Percentiles rank a stretch among this genome's conserved stretches.
Evolutionary conservation across 495 filamentous ascomycete species (phyloP).

Genomic region (Durotheca rogersii): DNA sequence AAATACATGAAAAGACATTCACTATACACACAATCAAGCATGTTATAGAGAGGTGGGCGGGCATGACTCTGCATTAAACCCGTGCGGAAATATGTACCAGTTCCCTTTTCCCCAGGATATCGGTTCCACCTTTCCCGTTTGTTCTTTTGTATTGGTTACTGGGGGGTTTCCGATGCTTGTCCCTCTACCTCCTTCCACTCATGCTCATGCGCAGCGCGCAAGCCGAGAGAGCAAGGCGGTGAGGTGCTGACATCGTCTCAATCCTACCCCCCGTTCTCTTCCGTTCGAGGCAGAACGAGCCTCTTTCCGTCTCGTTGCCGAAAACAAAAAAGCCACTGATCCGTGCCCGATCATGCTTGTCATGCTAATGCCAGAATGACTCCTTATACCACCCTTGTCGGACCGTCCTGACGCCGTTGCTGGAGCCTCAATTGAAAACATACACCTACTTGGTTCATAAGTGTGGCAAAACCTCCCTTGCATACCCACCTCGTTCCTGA

Average conservation of each 20-base stretch:
- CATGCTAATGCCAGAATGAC: slow-evolving; percentile 32
- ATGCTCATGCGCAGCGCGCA: not conserved
- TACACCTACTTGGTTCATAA: slow-evolving; percentile 20
- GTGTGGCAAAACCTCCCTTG: slow-evolving; percentile 31
- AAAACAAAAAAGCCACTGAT: slow-evolving; percentile 20
- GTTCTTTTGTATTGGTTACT: not conserved
- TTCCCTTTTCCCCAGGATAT: too few relatives aligned
- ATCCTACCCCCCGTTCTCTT: slow-evolving; percentile 2
- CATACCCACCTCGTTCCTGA: slow-evolving; percentile 31
- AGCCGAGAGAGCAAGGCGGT: not conserved
- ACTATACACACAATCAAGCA: not conserved
- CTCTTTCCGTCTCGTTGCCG: slow-evolving; percentile 7
- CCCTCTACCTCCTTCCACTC: too few relatives aligned
- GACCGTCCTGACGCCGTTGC: slow-evolving; percentile 34
- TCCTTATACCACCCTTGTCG: slow-evolving; percentile 16
- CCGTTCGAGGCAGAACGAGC: slow-evolving; percentile 6
- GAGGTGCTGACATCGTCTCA: slow-evolving; percentile 9
- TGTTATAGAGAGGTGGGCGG: slow-evolving; percentile 1
- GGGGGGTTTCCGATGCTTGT: too few relatives aligned
- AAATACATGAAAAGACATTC: too few relatives aligned
- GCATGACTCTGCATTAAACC: slow-evolving; percentile 18
- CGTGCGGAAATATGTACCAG: slow-evolving; percentile 13
- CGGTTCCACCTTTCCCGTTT: slow-evolving; percentile 6
- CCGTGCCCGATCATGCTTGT: slow-evolving; percentile 22
- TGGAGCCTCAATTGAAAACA: slow-evolving; percentile 31